Base-by-base conservation (phyloP, 1,284 basidiomycete species). In the Boletus austroedulis region DNA sequence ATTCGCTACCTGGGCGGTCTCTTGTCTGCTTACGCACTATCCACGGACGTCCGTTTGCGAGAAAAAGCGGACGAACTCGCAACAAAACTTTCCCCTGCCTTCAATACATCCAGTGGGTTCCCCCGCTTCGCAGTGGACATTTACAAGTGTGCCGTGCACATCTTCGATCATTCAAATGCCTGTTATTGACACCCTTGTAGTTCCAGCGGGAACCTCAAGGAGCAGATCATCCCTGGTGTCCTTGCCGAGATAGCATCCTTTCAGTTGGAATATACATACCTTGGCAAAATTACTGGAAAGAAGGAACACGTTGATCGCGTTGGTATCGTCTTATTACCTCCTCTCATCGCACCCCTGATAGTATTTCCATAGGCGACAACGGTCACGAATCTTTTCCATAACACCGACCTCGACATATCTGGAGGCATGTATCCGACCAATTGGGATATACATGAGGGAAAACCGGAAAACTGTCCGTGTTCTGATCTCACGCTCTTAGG, bases 1-100 rank as follows among this genome's bases (percentile, higher is more conserved):
- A 96, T 95, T 58, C 83, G 94, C 26, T 94, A 95, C 72, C 80
- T 96, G 5, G 94, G 93, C 14, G 92, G 92, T 8, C 73, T 95
- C 11, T 75, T 95, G 5, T 90, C 91, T 3, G 92, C 89, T 0
- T 90, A 94, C 68, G 90, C 94, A 24, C 75, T 95, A 0, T 85
- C 87, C 2, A 68, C 72, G 23, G 75, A 82, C 56, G 61, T 62
- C 4, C 58, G 80, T 2, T 69, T 83, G 23, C 71, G 84, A 31
- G 63, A 71, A 28, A 77, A 78, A 34, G 84, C 84, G 9, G 81
- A 84, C 53, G 78, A 83, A 31, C 75, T 87, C 11, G 85, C 77
- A 5, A 69, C 70, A 17, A 75, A 69, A 52, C 73, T 87, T 10
- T 77, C 83, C 12, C 81, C 81, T 11, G 77, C 77, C 2, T 87